These are phyloP conservation scores for Asterella californica DNA, from an alignment of 225 moss, liverwort and hornwort species.

Conservation along the genomic window DNA sequence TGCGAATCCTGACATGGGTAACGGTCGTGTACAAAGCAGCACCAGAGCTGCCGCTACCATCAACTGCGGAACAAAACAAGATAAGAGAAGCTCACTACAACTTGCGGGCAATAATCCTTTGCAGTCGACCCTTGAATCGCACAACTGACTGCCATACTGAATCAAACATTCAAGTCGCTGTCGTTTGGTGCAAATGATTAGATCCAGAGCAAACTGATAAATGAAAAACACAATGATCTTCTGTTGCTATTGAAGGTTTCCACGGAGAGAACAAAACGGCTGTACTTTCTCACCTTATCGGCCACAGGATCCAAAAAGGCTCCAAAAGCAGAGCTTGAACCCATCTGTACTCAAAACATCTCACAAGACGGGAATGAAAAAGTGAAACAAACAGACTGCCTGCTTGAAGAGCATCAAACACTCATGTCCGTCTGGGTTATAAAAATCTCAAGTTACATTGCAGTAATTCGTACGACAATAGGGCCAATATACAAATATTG, in stretches of 20 bases:
- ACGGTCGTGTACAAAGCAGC: conserved; percentile 81
- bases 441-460: background rate
- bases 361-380: background rate
- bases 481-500: background rate
- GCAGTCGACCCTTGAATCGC: background rate
- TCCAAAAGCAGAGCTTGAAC: conserved; percentile 86
- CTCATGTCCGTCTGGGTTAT: background rate
- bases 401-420: background rate
- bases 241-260: background rate
- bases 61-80: conserved; percentile 45
- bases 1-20: conserved; percentile 52
- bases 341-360: conserved; percentile 54
- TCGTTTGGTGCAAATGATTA: too few species aligned
- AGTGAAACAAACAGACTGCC: background rate
- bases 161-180: background rate
- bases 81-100: background rate
- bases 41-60: conserved; percentile 90
- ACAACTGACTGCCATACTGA: background rate
- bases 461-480: too few species aligned
- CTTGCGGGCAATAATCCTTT: background rate
- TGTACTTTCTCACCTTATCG: conserved; percentile 59
- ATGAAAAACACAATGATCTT: background rate
- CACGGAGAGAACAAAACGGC: background rate
- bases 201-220: background rate
- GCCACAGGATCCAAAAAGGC: conserved; percentile 98